Conservation (phyloP, 2,329 filamentous ascomycete genomes). For the Penicillium hordei region DNA sequence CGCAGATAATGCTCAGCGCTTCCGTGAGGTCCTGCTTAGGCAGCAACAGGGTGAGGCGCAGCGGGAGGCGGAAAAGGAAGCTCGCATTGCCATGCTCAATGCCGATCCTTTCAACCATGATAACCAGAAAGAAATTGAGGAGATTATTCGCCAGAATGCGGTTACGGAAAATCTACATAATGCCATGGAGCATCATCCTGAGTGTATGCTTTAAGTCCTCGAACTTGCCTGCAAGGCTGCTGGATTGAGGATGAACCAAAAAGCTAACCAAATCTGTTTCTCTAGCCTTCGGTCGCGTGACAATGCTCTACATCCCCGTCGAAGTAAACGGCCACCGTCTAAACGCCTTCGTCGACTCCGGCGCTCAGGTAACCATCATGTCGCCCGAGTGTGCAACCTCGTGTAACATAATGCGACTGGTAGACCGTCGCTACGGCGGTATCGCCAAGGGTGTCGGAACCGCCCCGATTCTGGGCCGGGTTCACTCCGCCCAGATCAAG, state of each 20-base stretch:
- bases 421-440: slow-evolving; percentile 88
- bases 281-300: slow-evolving; percentile 86
- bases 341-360: slow-evolving; percentile 95
- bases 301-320: slow-evolving; percentile 94
- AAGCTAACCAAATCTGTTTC: slow-evolving; percentile 5
- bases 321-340: slow-evolving; percentile 90
- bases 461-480: slow-evolving; percentile 88
- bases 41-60: slow-evolving; percentile 70
- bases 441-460: slow-evolving; percentile 93
- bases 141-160: slow-evolving; percentile 92
- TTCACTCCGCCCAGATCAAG: slow-evolving; percentile 92
- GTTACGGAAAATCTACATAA: slow-evolving; percentile 96
- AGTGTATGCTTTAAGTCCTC: slow-evolving; percentile 63
- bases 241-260: background rate
- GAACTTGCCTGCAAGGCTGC: background rate
- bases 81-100: slow-evolving; percentile 81
- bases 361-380: slow-evolving; percentile 98
- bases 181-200: slow-evolving; percentile 95
- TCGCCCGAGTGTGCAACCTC: slow-evolving; percentile 86
- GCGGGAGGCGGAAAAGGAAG: slow-evolving; percentile 72
- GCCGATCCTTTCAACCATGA: slow-evolving; percentile 93
- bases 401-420: slow-evolving; percentile 93
- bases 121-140: slow-evolving; percentile 87
- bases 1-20: slow-evolving; percentile 72
- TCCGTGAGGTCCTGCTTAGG: slow-evolving; percentile 68